Conservation (phyloP, 495 filamentous ascomycete species). For the Aspergillus haitiensis region DNA sequence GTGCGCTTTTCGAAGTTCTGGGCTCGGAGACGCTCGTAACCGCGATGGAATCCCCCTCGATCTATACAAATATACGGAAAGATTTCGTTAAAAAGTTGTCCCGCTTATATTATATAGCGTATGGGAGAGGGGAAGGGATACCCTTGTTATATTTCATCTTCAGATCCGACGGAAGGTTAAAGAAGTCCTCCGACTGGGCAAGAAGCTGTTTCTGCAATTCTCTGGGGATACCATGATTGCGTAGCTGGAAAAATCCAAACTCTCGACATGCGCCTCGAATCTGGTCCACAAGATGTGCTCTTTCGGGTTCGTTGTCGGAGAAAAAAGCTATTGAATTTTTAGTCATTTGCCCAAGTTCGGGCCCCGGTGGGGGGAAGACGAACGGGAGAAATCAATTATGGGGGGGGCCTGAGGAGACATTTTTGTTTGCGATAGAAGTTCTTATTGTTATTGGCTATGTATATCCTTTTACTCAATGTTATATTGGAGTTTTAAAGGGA, state of each 20-base stretch:
- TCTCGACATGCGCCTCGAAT: conserved; percentile 33
- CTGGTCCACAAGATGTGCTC: conserved; percentile 16
- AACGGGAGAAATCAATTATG: conserved; percentile 16
- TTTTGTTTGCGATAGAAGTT: background rate
- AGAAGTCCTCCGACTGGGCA: conserved; percentile 66
- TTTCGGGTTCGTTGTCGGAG: conserved; percentile 8
- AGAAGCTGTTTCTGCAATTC: conserved; percentile 65
- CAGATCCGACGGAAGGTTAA: conserved; percentile 67
- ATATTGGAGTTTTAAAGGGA: too few species aligned
- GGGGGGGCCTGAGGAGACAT: conserved; percentile 20
- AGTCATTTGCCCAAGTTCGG: background rate
- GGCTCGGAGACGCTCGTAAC: conserved; percentile 45
- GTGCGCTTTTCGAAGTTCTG: conserved; percentile 43
- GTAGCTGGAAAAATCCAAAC: conserved; percentile 83
- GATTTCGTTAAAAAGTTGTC: background rate
- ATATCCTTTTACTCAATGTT: too few species aligned
- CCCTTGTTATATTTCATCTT: conserved; percentile 33
- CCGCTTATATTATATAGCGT: background rate
- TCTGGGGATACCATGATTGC: conserved; percentile 73
- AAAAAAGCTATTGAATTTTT: conserved; percentile 20
- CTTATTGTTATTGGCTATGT: too few species aligned
- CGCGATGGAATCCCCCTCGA: conserved; percentile 29
- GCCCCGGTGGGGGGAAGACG: background rate
- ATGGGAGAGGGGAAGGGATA: conserved; percentile 11
- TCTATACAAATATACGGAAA: conserved; percentile 9